Conservation (phyloP, 768 basidiomycete species). For the Chalciporus pseudorubinellus region DNA sequence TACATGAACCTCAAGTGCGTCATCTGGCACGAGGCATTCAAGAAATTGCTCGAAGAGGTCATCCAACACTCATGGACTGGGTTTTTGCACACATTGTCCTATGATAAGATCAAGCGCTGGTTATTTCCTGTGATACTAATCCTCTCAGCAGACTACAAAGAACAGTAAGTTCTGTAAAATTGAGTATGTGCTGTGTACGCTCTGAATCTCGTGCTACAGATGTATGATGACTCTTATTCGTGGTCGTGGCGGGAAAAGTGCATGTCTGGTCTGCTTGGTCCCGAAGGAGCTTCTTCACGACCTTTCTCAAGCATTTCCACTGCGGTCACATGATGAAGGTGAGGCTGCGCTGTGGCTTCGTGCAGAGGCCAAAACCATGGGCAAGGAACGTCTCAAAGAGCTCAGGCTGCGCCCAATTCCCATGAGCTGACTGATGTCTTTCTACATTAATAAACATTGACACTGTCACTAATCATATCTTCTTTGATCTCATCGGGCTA, state of each 20-base stretch:
- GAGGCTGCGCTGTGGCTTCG: neutral
- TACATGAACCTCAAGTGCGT: slow-evolving; percentile 11
- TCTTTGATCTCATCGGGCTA: slow-evolving; percentile 5
- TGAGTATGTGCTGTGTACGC: neutral
- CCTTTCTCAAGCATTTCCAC: neutral
- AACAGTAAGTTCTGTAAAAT: slow-evolving; percentile 9
- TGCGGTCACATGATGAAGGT: neutral
- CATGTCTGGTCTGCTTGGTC: slow-evolving; percentile 19
- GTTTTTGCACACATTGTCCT: neutral
- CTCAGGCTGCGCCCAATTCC: slow-evolving; percentile 14
- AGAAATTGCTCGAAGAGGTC: slow-evolving; percentile 1
- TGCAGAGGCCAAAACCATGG: slow-evolving; percentile 4
- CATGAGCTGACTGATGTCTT: no score
- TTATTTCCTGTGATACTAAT: slow-evolving; percentile 5
- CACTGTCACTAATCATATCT: neutral
- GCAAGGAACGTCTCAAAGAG: slow-evolving; percentile 18
- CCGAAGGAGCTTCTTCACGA: neutral
- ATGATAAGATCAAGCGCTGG: neutral
- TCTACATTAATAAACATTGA: no score
- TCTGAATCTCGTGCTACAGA: slow-evolving; percentile 7
- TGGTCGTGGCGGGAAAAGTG: slow-evolving; percentile 8
- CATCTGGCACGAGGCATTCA: slow-evolving; percentile 8
- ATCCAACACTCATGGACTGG: neutral
- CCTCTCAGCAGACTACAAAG: no score
- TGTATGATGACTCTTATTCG: slow-evolving; percentile 16